Percentiles rank a stretch among this genome's conserved stretches.
phyloP scores from a whole-genome alignment of 208 protist genomes.

The Trypanosoma theileri region DNA sequence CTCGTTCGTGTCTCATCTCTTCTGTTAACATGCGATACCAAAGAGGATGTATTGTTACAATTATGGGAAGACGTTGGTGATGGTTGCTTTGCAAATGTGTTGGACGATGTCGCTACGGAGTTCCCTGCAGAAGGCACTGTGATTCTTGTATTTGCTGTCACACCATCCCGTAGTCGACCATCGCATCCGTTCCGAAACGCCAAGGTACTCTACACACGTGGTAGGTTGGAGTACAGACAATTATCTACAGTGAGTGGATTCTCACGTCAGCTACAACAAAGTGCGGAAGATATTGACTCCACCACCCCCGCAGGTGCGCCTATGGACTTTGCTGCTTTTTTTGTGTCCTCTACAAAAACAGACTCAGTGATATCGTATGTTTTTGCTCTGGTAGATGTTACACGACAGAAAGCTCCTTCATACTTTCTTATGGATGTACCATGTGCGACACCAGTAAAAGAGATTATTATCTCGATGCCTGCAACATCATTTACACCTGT shows the following conservation, averaged over 20 bases:
- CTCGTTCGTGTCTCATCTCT: slow-evolving; percentile 57
- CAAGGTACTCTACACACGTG: slow-evolving; percentile 66
- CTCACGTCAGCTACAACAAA: neutral
- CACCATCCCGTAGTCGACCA: slow-evolving; percentile 47
- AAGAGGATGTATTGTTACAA: slow-evolving; percentile 67
- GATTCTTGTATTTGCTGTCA: slow-evolving; percentile 61
- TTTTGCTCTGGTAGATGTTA: slow-evolving; percentile 31
- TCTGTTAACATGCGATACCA: slow-evolving; percentile 37
- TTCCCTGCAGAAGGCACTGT: slow-evolving; percentile 53
- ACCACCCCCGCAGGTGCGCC: slow-evolving; percentile 32
- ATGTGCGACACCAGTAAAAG: slow-evolving; percentile 31
- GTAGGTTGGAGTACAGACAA: slow-evolving; percentile 44
- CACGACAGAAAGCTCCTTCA: slow-evolving; percentile 15
- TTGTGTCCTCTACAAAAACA: slow-evolving; percentile 33
- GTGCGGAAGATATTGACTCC: slow-evolving; percentile 2
- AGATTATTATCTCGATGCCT: slow-evolving; percentile 40
- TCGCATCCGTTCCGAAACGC: slow-evolving; percentile 58
- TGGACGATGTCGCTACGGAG: slow-evolving; percentile 12
- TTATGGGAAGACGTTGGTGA: slow-evolving; percentile 49
- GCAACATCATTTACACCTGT: slow-evolving; percentile 32
- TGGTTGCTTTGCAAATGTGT: slow-evolving; percentile 15
- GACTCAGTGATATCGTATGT: slow-evolving; percentile 36
- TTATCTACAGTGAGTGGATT: slow-evolving; percentile 16
- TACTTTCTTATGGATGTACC: slow-evolving; percentile 71
- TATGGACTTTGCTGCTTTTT: slow-evolving; percentile 60